phyloP scores from a whole-genome alignment of 2,329 filamentous ascomycete species.

The Rutstroemia sp. region DNA sequence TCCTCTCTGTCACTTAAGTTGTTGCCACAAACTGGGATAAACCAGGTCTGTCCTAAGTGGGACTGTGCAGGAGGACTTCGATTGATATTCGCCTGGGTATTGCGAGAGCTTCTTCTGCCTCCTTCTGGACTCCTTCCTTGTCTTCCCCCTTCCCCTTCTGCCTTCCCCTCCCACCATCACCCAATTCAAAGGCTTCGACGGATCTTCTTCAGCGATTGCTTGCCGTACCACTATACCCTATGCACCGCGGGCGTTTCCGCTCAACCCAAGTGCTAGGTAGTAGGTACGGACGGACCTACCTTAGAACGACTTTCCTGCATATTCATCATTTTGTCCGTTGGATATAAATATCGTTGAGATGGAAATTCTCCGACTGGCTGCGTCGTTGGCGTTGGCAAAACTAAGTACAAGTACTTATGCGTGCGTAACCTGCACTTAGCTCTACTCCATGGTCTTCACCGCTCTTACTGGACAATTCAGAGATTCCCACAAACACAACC shows the following conservation, averaged over 20 bases:
- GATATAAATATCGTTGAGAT: constrained; percentile 15
- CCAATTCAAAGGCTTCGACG: no score
- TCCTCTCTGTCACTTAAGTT: no score
- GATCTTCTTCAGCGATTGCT: no score
- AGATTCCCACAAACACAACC: not conserved
- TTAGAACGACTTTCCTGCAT: not conserved
- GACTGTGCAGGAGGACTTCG: no score
- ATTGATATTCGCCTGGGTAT: no score
- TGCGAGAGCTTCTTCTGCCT: not conserved
- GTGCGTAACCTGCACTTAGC: constrained; percentile 9
- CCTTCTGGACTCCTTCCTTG: not conserved
- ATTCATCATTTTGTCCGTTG: constrained; percentile 6
- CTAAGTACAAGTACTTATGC: constrained; percentile 12
- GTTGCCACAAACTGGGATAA: no score
- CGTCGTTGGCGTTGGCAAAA: not conserved
- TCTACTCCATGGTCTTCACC: constrained; percentile 8
- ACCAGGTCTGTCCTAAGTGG: no score
- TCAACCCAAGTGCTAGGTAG: not conserved
- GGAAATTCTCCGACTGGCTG: constrained; percentile 19
- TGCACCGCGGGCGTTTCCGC: no score
- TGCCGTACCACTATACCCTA: no score
- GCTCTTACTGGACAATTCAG: constrained; percentile 15
- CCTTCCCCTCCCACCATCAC: not conserved
- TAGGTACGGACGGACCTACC: not conserved
- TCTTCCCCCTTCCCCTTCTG: not conserved